Base-by-base conservation (phyloP, 2,329 filamentous ascomycete genomes). In the Neofusicoccum parvum region DNA sequence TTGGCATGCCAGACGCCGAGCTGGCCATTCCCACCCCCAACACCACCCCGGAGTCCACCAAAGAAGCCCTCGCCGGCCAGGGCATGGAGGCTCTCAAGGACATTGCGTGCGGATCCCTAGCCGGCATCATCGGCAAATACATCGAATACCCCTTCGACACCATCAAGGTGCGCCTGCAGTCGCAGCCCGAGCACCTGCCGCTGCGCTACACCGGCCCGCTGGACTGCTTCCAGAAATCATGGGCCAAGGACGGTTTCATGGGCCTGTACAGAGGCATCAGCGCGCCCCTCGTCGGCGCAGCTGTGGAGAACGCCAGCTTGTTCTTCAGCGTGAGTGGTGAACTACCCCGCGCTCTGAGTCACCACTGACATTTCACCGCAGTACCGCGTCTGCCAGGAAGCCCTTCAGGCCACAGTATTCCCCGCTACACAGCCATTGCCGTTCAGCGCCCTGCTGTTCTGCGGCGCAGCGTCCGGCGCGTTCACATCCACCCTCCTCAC, bases 71-170 rank as follows among this genome's bases (percentile, higher is more conserved):
- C 17, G 63, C 65, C 51, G 71, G 78, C 65, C 83, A 87, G 72
- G 83, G 83, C 58, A 70, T 83, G 36, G 90, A 95, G 73, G 92
- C 92, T 5, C 73, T 94, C 46, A 94, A 97, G 78, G 94, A 98
- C 74, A 87, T 99, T 65, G 75, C 90, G 11, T 98, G 92, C 77
- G 95, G 95, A 76, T 97, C 94, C 66, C 87, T 94, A 79, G 94
- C 94, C 64, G 95, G 95, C 67, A 87, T 96, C 67, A 89, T 92
- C 41, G 94, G 94, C 68, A 99, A 98, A 82, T 92, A 94, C 77
- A 94, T 99, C 75, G 95, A 99, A 78, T 99, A 97, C 77, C 95
- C 95, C 27, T 99, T 99, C 80, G 95, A 99, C 80, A 99, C 95
- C 0, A 90, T 99, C 78, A 99, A 99, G 81, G 95, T 99, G 67